Conservation (phyloP, 306 rosid genomes). For the Hippophae tibetana region DNA sequence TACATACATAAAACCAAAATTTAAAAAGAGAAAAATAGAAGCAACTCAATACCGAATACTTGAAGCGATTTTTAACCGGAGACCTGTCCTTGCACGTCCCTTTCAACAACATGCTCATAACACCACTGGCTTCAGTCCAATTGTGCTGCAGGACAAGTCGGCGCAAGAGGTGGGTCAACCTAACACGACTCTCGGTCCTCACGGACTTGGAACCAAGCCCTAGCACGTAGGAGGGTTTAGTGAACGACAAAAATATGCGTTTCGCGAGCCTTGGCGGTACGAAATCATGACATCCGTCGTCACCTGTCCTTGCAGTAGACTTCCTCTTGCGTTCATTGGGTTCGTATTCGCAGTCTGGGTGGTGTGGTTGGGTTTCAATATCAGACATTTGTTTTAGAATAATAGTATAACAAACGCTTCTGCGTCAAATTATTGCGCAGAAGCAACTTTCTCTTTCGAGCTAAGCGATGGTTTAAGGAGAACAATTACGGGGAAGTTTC, state of each 20-base stretch:
- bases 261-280: constrained; percentile 20
- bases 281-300: not conserved
- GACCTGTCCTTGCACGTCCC: constrained; percentile 39
- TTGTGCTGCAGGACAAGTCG: constrained; percentile 36
- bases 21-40: constrained; percentile 4
- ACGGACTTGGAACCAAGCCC: constrained; percentile 32
- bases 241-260: constrained; percentile 32
- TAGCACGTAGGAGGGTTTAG: constrained; percentile 48
- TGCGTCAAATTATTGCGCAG: no score
- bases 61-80: constrained; percentile 42
- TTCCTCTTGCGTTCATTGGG: constrained; percentile 28
- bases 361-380: not conserved
- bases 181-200: constrained; percentile 37
- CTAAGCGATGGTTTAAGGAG: no score
- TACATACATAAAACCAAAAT: constrained; percentile 1
- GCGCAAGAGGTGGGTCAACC: constrained; percentile 30
- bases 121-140: constrained; percentile 63
- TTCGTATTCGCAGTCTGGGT: not conserved
- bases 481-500: no score
- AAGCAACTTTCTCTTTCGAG: no score
- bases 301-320: not conserved
- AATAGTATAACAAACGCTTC: no score
- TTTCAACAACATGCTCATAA: constrained; percentile 44
- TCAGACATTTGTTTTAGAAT: not conserved
- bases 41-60: constrained; percentile 40